These are phyloP conservation scores for Diaporthe citri DNA, from an alignment of 2,329 filamentous ascomycete genomes.

Conservation along the genomic window DNA sequence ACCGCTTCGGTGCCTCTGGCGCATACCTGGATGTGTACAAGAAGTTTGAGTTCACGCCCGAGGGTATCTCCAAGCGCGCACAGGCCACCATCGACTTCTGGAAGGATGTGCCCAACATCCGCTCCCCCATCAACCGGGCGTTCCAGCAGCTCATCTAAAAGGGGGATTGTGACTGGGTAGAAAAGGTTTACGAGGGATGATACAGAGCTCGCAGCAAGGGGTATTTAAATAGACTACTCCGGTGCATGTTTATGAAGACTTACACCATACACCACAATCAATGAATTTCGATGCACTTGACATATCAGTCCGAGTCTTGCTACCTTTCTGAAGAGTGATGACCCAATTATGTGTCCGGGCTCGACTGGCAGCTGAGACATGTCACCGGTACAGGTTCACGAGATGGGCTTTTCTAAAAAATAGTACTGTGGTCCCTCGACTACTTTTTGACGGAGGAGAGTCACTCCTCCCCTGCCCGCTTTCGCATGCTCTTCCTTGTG, in stretches of 20 bases:
- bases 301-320: neutral
- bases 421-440: neutral
- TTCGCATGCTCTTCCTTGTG: neutral
- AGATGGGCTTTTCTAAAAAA: neutral
- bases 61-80: conserved; percentile 96
- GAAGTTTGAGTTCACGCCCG: conserved; percentile 99
- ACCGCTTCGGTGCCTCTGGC: conserved; percentile 97
- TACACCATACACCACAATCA: conserved; percentile 30
- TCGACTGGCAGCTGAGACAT: neutral
- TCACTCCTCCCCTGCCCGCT: neutral
- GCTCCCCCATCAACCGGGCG: conserved; percentile 95
- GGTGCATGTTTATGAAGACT: conserved; percentile 3
- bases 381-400: neutral
- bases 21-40: conserved; percentile 98
- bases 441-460: neutral
- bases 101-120: conserved; percentile 91
- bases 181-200: conserved; percentile 32
- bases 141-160: conserved; percentile 95
- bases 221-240: conserved; percentile 28
- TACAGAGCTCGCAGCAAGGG: neutral
- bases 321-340: neutral
- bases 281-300: conserved; percentile 8
- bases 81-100: conserved; percentile 95
- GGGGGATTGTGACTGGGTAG: conserved; percentile 8
- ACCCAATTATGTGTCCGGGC: neutral